A percentile compares a stretch with the other conserved stretches of the same genome.
These are phyloP conservation scores for Teunomyces cretensis DNA, from an alignment of 805 yeast genomes.

Conservation along the genomic window DNA sequence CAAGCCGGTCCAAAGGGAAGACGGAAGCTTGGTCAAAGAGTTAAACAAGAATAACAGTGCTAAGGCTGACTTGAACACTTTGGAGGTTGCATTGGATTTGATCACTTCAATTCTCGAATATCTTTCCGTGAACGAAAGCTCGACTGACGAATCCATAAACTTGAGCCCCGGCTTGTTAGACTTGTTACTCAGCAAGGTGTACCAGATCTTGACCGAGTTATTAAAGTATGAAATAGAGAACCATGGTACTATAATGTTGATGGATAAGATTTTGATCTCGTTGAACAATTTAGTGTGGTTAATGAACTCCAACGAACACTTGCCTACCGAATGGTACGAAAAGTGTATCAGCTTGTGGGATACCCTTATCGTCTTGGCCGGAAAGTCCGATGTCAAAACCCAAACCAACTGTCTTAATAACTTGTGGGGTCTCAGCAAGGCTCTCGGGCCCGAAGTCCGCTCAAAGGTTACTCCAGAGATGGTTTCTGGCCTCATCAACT, in stretches of 20 bases:
- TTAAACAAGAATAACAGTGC: conserved; percentile 23
- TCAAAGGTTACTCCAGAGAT: conserved; percentile 23
- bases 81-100: conserved; percentile 73
- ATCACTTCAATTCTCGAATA: conserved; percentile 73
- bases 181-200: conserved; percentile 22
- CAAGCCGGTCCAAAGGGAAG: conserved; percentile 8
- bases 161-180: conserved; percentile 19
- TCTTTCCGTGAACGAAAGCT: conserved; percentile 19
- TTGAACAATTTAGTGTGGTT: conserved; percentile 75
- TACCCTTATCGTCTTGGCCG: conserved; percentile 12
- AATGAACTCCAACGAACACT: conserved; percentile 29
- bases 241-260: conserved; percentile 34
- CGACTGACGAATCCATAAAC: conserved; percentile 15
- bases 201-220: conserved; percentile 37
- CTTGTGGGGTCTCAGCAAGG: conserved; percentile 39
- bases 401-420: conserved; percentile 36
- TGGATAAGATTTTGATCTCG: conserved; percentile 58
- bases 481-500: conserved; percentile 23
- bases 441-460: conserved; percentile 35
- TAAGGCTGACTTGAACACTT: conserved; percentile 10
- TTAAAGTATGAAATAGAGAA: conserved; percentile 33
- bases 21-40: conserved; percentile 8
- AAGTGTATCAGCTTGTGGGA: conserved; percentile 31
- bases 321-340: conserved; percentile 42
- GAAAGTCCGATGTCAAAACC: conserved; percentile 16